Evolutionary conservation across 371 early-diverging fungal genomes (phyloP), one percentile per base, ranked within the genome.

Genomic region (Mortierella polycephala): DNA sequence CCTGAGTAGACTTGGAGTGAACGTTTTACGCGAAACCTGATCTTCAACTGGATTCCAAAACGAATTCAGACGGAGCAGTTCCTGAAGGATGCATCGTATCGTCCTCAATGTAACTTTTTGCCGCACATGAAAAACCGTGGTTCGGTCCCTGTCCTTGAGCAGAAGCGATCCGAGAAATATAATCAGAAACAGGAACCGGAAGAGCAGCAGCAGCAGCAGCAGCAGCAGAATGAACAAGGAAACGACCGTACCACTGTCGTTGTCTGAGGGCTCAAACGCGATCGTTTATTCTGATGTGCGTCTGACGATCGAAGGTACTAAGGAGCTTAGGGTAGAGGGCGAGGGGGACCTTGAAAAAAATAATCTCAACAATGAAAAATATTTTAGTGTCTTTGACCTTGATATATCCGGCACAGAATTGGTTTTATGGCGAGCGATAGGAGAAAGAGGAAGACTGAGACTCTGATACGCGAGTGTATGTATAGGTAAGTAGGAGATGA

Each of bases 1-100:
- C 7, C 37, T 40, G n/a, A 1, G 40, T 18, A 69, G 69, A 69
- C 62, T 21, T 69, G 61, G 69, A 45, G 37, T 9, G 69, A 69
- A 2, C 62, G 69, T 4, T 11, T 30, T 30, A 20, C 51, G 16
- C 63, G 70, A 13, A 20, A 63, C 18, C 5, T 70, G 5, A 40
- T 59, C 37, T 70, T 70, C 55, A 63, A 63, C 52, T 63, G 58
- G 59, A 52, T 70, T 44, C 70, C 70, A 13, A 63, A 70, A 50
- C 30, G 54, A 9, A 54, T 60, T 10, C 59, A 63, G 64, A 60
- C 49, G 20, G 39, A 60, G 12, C 59, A 60, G 46, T 51, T 70
- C 60, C 41, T 62, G 37, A 62, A 62, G 7, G 70, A 64, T 39
- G 23, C 58, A 0, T 13, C 52, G 7, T 71, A 71, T 21, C 56